These are phyloP conservation scores for Nakaseomyces bracarensis DNA, from an alignment of 1,139 yeast species.

Conservation along the genomic window DNA sequence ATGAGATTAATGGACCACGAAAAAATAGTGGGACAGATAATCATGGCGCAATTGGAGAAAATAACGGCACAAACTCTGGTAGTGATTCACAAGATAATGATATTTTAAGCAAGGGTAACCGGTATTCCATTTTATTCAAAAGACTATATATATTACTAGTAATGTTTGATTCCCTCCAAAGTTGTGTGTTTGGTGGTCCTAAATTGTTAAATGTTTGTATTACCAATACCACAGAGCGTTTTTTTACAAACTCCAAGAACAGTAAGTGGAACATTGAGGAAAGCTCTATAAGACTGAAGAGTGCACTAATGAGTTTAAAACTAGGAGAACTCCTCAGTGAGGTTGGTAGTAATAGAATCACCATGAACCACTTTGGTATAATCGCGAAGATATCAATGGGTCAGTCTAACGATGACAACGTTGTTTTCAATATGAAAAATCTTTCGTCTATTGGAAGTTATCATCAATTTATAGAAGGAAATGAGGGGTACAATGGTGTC, in stretches of 20 bases:
- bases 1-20: conserved; percentile 18
- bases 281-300: conserved; percentile 16
- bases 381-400: conserved; percentile 6
- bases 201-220: conserved; percentile 33
- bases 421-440: conserved; percentile 2
- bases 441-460: conserved; percentile 1
- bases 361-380: conserved; percentile 9
- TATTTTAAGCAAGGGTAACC: conserved; percentile 26
- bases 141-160: conserved; percentile 43
- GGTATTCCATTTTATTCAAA: conserved; percentile 39
- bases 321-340: conserved; percentile 25
- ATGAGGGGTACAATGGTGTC: conserved; percentile 8
- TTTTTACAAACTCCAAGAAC: conserved; percentile 13
- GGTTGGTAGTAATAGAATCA: conserved; percentile 21
- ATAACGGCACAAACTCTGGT: conserved; percentile 7
- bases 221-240: conserved; percentile 16
- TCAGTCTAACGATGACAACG: background rate
- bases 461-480: conserved; percentile 1
- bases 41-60: background rate
- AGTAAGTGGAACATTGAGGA: conserved; percentile 26
- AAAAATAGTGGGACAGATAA: background rate
- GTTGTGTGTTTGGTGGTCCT: conserved; percentile 53
- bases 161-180: conserved; percentile 47
- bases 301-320: conserved; percentile 22
- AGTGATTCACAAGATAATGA: conserved; percentile 8